phyloP scores from a whole-genome alignment of 495 filamentous ascomycete genomes.

The Neurospora sp. region DNA sequence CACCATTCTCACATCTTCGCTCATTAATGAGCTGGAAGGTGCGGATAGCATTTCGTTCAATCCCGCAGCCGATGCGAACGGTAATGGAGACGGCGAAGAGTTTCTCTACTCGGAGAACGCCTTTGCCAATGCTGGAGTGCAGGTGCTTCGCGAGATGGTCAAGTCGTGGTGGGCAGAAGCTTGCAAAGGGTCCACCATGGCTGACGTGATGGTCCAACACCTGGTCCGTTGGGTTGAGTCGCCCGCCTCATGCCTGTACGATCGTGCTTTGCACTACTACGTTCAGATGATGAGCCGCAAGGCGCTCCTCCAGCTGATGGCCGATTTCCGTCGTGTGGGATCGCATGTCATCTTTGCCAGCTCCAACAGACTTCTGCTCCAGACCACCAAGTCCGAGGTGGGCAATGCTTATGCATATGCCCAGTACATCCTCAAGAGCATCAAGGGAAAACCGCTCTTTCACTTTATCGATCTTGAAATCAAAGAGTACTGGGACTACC shows the following conservation, averaged over 20 bases:
- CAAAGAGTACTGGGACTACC: slow-evolving; percentile 98
- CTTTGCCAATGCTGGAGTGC: slow-evolving; percentile 81
- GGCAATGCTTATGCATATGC: slow-evolving; percentile 95
- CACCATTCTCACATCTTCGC: slow-evolving; percentile 88
- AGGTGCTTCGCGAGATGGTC: slow-evolving; percentile 93
- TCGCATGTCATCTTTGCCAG: slow-evolving; percentile 90
- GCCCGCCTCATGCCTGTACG: slow-evolving; percentile 85
- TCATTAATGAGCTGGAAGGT: slow-evolving; percentile 96
- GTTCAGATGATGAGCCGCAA: slow-evolving; percentile 97
- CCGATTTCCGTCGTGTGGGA: slow-evolving; percentile 89
- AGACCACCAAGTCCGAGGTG: slow-evolving; percentile 94
- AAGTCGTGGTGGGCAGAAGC: slow-evolving; percentile 97
- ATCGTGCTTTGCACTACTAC: slow-evolving; percentile 92
- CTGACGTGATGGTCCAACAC: slow-evolving; percentile 96
- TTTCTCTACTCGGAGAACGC: slow-evolving; percentile 80
- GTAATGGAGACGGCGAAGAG: slow-evolving; percentile 36
- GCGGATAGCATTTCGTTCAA: slow-evolving; percentile 71
- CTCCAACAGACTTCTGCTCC: slow-evolving; percentile 76
- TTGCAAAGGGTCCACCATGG: slow-evolving; percentile 82
- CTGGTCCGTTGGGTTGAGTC: slow-evolving; percentile 94
- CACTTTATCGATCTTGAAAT: slow-evolving; percentile 96
- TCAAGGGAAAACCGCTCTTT: slow-evolving; percentile 89
- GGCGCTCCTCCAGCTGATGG: slow-evolving; percentile 93
- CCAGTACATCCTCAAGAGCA: slow-evolving; percentile 93
- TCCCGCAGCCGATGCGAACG: slow-evolving; percentile 56